Percentiles rank a stretch among this genome's conserved stretches.
These are phyloP conservation scores for Nematocida major DNA, from an alignment of 371 early-diverging fungal genomes.

Conservation along the genomic window DNA sequence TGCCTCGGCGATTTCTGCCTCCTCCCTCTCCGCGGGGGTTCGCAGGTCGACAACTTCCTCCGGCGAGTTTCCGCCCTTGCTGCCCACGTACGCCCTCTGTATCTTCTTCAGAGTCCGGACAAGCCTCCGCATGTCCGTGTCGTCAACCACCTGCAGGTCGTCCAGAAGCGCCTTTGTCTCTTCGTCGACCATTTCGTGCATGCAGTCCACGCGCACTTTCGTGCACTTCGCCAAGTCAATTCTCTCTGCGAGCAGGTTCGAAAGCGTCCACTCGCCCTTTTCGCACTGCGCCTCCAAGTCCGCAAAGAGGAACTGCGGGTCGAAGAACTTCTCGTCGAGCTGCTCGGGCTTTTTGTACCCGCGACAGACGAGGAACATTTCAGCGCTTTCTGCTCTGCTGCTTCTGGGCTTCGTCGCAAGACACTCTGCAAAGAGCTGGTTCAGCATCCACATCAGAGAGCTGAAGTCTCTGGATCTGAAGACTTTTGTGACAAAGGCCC, in stretches of 20 bases:
- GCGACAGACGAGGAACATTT: conserved; percentile 94
- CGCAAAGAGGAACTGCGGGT: conserved; percentile 83
- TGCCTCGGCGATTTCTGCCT: conserved; percentile 46
- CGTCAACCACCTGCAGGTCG: conserved; percentile 60
- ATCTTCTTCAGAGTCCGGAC: conserved; percentile 60
- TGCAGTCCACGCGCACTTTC: conserved; percentile 59
- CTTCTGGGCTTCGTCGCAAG: conserved; percentile 98
- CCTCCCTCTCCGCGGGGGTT: conserved; percentile 35
- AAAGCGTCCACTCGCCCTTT: not conserved
- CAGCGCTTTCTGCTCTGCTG: conserved; percentile 96
- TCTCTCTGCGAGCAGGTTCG: conserved; percentile 3
- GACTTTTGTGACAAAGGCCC: conserved; percentile 96
- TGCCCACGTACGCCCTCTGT: conserved; percentile 25
- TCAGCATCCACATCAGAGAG: conserved; percentile 88
- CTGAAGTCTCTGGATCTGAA: conserved; percentile 98
- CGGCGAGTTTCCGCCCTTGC: conserved; percentile 23
- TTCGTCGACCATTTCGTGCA: conserved; percentile 67
- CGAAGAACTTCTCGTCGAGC: conserved; percentile 84
- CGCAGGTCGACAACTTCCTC: conserved; percentile 42
- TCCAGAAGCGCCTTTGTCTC: conserved; percentile 58
- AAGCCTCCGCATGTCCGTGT: conserved; percentile 63
- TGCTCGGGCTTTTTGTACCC: conserved; percentile 82
- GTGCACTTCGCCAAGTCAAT: conserved; percentile 14
- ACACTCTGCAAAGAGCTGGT: conserved; percentile 87
- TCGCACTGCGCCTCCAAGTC: conserved; percentile 45